A percentile compares a stretch with the other conserved stretches of the same genome.
phyloP scores from a whole-genome alignment of 768 basidiomycete species.

The Austroboletus eburneus region DNA sequence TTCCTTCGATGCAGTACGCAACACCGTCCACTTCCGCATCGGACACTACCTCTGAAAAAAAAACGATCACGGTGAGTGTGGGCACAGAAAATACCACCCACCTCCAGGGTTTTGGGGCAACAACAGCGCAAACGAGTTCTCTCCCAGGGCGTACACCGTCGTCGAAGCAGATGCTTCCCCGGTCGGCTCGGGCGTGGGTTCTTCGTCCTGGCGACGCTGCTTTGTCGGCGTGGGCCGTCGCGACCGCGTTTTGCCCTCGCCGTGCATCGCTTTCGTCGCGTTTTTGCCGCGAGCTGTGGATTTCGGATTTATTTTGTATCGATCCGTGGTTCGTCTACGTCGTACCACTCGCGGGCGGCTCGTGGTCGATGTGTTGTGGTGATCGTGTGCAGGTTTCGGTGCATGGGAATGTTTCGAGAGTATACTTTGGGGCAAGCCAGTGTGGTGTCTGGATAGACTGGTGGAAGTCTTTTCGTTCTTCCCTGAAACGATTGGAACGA shows the following conservation, averaged over 20 bases:
- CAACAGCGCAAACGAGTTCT: slow-evolving; percentile 33
- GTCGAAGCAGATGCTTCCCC: slow-evolving; percentile 30
- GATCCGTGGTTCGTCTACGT: no score
- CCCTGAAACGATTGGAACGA: not conserved
- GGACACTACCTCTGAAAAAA: slow-evolving; percentile 34
- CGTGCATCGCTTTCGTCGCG: not conserved
- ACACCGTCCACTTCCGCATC: slow-evolving; percentile 36
- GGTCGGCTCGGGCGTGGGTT: slow-evolving; percentile 40
- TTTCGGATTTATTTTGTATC: not conserved
- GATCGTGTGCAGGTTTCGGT: no score
- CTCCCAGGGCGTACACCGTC: slow-evolving; percentile 33
- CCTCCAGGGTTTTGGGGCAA: slow-evolving; percentile 32
- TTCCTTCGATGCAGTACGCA: slow-evolving; percentile 34
- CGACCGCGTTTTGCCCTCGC: not conserved
- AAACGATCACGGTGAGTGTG: not conserved
- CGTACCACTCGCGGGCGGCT: no score
- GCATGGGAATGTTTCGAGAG: no score
- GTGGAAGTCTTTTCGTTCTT: not conserved
- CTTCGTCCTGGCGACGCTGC: slow-evolving; percentile 19
- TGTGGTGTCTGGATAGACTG: slow-evolving; percentile 8
- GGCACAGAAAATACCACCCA: slow-evolving; percentile 10
- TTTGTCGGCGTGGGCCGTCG: slow-evolving; percentile 14
- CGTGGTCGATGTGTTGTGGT: no score
- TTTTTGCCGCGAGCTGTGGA: not conserved
- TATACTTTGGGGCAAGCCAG: not conserved